phyloP scores from a whole-genome alignment of 2,329 filamentous ascomycete species.

The Raffaelea ambrosiae region DNA sequence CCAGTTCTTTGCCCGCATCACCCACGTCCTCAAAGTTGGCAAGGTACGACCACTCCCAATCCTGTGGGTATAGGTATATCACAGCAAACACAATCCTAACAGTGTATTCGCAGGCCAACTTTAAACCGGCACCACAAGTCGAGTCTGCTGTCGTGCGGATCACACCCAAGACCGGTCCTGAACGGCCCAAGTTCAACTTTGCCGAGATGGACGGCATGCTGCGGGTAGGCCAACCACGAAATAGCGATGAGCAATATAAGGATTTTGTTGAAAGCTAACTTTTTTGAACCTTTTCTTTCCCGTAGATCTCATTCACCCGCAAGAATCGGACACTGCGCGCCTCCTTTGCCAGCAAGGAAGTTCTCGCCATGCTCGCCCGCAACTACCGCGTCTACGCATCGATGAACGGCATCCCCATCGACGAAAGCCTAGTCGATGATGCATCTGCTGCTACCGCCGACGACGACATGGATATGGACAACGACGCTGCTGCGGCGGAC shows the following conservation, averaged over 20 bases:
- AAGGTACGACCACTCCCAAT: too few relatives aligned
- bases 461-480: conserved; percentile 41
- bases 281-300: too few relatives aligned
- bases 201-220: conserved; percentile 93
- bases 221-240: conserved; percentile 25
- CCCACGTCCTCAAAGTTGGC: conserved; percentile 84
- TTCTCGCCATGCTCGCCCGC: conserved; percentile 72
- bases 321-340: conserved; percentile 88
- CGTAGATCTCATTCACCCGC: conserved; percentile 69
- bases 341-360: conserved; percentile 67
- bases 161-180: conserved; percentile 70
- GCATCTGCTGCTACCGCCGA: conserved; percentile 32
- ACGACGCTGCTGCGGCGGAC: conserved; percentile 38
- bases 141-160: conserved; percentile 87
- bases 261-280: too few relatives aligned
- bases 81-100: background rate
- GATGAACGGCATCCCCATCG: conserved; percentile 70
- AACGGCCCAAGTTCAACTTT: conserved; percentile 78
- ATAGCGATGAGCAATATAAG: too few relatives aligned
- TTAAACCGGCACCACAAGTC: conserved; percentile 87
- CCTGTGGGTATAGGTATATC: background rate
- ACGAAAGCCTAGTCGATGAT: conserved; percentile 52
- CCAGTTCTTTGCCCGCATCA: conserved; percentile 68
- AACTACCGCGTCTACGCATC: conserved; percentile 91
- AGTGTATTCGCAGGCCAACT: too few relatives aligned